Evolutionary conservation across 2,329 filamentous ascomycete species (phyloP), one percentile per base, ranked within the genome.

Genomic region (Uncinocarpus reesii): DNA sequence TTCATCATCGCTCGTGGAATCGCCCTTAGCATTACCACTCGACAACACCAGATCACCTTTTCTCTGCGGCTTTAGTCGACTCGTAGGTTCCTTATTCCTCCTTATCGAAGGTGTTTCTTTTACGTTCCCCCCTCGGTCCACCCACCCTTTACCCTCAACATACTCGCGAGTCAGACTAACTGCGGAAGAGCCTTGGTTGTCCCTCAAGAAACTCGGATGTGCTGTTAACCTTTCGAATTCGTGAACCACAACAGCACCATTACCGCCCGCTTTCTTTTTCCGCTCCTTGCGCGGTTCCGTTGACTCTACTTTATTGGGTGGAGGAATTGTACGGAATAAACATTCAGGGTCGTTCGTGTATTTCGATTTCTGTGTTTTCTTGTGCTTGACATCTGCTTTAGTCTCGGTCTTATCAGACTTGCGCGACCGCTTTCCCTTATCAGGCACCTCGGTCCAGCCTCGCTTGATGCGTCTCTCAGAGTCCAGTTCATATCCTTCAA

Each of bases 201-300:
- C 71, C 62, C 86, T 86, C 50, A 95, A 66, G 61, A 95, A 95
- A 3, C 78, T 84, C 0, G 88, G 86, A 54, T 87, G 83, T 58
- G 87, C 90, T 31, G 79, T 80, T 6, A 84, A 88, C 62, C 87
- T 88, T 57, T 84, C 79, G 61, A 95, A 96, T 62, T 98, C 92
- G 65, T 96, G 89, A 2, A 96, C 76, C 3, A 86, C 28, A 1
- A 83, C 74, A 52, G 85, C 20, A 1, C 82, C 74, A 51, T 84
- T 78, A 18, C 71, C 73, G 38, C 75, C 74, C 57, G 79, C 77
- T 52, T 74, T 77, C 21, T 55, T 77, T 78, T 62, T 77, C 79
- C 57, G 79, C 53, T 72, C 84, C 41, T 66, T 68, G 13, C 52
- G 46, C 28, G 52, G 50, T 18, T 53, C 47, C 18, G 42, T 42